Conservation (phyloP, 768 basidiomycete species). For the Hypholoma fasciculare region DNA sequence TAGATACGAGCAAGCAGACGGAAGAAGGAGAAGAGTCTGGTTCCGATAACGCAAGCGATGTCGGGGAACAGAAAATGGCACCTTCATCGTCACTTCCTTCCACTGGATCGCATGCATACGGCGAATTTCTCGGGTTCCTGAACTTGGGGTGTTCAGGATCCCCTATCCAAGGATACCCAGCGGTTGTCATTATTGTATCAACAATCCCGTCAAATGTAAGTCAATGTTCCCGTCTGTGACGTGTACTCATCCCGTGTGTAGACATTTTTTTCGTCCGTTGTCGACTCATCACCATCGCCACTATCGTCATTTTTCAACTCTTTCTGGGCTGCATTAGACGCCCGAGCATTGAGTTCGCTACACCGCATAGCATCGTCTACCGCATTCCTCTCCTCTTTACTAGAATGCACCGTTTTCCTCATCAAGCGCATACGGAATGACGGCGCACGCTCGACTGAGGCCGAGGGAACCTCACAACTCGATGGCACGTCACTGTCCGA, state of each 20-base stretch:
- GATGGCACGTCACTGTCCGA: neutral
- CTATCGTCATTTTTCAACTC: constrained; percentile 63
- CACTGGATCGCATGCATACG: constrained; percentile 48
- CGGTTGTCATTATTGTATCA: constrained; percentile 77
- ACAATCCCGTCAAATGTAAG: constrained; percentile 73
- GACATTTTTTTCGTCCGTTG: constrained; percentile 27
- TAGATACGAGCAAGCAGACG: constrained; percentile 33
- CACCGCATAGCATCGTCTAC: constrained; percentile 52
- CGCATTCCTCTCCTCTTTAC: constrained; percentile 66
- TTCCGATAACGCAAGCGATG: constrained; percentile 34
- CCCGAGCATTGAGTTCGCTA: constrained; percentile 60
- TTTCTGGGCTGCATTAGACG: constrained; percentile 83
- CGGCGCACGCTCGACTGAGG: constrained; percentile 1
- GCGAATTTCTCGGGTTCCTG: constrained; percentile 79
- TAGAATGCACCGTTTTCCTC: constrained; percentile 72
- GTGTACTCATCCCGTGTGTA: constrained; percentile 9
- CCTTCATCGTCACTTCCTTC: neutral
- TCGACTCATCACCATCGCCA: constrained; percentile 7
- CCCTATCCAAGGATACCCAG: constrained; percentile 79
- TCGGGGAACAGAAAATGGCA: constrained; percentile 23
- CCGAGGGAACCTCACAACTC: too few relatives aligned
- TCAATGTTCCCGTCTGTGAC: constrained; percentile 4
- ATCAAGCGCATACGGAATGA: constrained; percentile 38
- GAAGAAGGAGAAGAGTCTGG: constrained; percentile 37
- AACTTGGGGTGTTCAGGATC: constrained; percentile 77